These are phyloP conservation scores for Colletotrichum liriopes DNA, from an alignment of 2,329 filamentous ascomycete genomes.

Conservation along the genomic window DNA sequence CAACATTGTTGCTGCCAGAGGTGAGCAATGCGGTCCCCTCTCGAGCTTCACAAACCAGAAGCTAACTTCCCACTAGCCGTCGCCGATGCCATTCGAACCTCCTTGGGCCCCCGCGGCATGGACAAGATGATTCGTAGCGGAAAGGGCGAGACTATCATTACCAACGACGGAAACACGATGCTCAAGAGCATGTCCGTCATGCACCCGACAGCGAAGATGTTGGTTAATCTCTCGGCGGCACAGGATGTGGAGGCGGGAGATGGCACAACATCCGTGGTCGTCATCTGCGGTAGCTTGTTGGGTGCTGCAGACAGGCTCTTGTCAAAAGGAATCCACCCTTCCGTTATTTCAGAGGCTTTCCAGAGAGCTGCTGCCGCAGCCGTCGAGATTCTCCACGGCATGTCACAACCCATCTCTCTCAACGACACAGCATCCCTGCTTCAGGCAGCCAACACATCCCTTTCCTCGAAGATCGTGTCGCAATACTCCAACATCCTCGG, in stretches of 20 bases:
- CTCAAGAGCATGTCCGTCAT: slow-evolving; percentile 98
- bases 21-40: slow-evolving; percentile 62
- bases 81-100: slow-evolving; percentile 97
- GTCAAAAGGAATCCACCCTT: slow-evolving; percentile 95
- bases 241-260: slow-evolving; percentile 99
- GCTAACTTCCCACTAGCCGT: slow-evolving; percentile 75
- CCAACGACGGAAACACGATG: slow-evolving; percentile 99
- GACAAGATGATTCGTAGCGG: slow-evolving; percentile 99
- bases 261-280: slow-evolving; percentile 97
- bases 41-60: slow-evolving; percentile 16
- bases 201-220: slow-evolving; percentile 99
- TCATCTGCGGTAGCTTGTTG: slow-evolving; percentile 95
- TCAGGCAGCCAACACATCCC: slow-evolving; percentile 95
- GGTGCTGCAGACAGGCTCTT: slow-evolving; percentile 94
- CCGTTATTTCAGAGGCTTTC: slow-evolving; percentile 97
- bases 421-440: slow-evolving; percentile 90
- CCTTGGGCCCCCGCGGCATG: slow-evolving; percentile 96
- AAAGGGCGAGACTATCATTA: slow-evolving; percentile 98
- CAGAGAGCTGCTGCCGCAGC: slow-evolving; percentile 92
- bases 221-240: slow-evolving; percentile 95
- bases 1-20: slow-evolving; percentile 97
- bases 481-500: slow-evolving; percentile 95
- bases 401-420: slow-evolving; percentile 94
- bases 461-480: slow-evolving; percentile 98
- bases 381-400: slow-evolving; percentile 91